Evolutionary conservation across 2,329 filamentous ascomycete genomes (phyloP).

Genomic region (Fusarium austroafricanum): DNA sequence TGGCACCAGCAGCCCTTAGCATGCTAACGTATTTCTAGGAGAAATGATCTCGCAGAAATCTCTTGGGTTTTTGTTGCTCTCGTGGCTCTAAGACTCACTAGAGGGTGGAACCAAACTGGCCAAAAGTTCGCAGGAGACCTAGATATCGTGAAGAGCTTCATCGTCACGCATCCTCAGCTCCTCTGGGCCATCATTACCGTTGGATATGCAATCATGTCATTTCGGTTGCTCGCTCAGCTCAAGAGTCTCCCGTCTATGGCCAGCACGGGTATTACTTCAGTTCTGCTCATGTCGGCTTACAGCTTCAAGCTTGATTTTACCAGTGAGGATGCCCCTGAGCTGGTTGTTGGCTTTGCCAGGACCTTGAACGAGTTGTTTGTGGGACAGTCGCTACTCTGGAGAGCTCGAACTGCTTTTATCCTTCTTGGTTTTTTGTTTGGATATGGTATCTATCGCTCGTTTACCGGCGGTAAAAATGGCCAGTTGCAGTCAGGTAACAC

Average conservation of each 20-base stretch:
- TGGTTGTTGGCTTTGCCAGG: slow-evolving; percentile 65
- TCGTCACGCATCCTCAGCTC: slow-evolving; percentile 70
- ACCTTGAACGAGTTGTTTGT: slow-evolving; percentile 56
- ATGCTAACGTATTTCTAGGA: slow-evolving; percentile 38
- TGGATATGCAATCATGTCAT: slow-evolving; percentile 73
- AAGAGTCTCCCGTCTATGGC: slow-evolving; percentile 56
- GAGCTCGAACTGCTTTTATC: slow-evolving; percentile 63
- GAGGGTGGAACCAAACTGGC: slow-evolving; percentile 96
- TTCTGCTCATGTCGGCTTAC: slow-evolving; percentile 67
- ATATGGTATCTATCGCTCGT: slow-evolving; percentile 55
- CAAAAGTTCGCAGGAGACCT: slow-evolving; percentile 94
- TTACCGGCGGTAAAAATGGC: slow-evolving; percentile 45
- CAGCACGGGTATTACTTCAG: slow-evolving; percentile 55
- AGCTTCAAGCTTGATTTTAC: slow-evolving; percentile 93
- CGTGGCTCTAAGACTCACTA: slow-evolving; percentile 71
- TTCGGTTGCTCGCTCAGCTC: slow-evolving; percentile 58
- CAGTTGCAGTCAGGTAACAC: slow-evolving; percentile 47
- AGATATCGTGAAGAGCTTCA: slow-evolving; percentile 81
- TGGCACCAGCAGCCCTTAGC: background rate
- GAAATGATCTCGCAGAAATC: slow-evolving; percentile 44
- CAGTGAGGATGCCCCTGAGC: slow-evolving; percentile 86
- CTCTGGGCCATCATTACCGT: slow-evolving; percentile 80
- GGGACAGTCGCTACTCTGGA: slow-evolving; percentile 59
- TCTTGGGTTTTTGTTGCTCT: slow-evolving; percentile 62
- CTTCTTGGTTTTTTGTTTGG: slow-evolving; percentile 56